phyloP scores from a whole-genome alignment of 1,139 yeast species.

The Ashbya aceris region DNA sequence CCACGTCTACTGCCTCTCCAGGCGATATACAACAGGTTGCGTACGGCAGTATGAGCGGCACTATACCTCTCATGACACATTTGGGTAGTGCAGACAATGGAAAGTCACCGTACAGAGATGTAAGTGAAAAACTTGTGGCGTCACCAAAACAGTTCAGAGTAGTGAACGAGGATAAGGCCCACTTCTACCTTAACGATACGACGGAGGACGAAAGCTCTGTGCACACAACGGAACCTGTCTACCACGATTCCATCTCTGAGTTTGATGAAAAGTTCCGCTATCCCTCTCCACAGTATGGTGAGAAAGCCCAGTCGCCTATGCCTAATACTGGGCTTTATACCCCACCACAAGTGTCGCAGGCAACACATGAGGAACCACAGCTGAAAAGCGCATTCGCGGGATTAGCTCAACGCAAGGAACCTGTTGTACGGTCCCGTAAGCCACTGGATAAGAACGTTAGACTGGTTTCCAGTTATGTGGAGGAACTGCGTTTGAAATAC shows the following conservation, averaged over 20 bases:
- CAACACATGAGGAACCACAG: neutral
- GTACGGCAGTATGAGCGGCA: slow-evolving; percentile 8
- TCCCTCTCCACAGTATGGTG: neutral
- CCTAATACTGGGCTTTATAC: neutral
- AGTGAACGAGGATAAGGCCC: slow-evolving; percentile 26
- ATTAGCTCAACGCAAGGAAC: neutral
- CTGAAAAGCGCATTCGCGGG: too few relatives aligned
- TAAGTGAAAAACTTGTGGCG: neutral
- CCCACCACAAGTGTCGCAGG: neutral
- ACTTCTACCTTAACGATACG: slow-evolving; percentile 19
- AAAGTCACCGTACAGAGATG: neutral
- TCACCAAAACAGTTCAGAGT: slow-evolving; percentile 21
- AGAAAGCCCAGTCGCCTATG: neutral
- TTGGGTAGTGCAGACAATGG: neutral
- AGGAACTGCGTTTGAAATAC: slow-evolving; percentile 27
- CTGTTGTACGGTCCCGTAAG: neutral
- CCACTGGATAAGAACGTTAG: slow-evolving; percentile 20
- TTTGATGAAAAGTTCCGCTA: neutral
- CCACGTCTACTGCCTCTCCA: slow-evolving; percentile 16
- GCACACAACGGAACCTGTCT: neutral
- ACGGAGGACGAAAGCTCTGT: slow-evolving; percentile 7
- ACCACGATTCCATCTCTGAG: neutral
- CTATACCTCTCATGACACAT: slow-evolving; percentile 6
- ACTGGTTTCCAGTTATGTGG: slow-evolving; percentile 29
- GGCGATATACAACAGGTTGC: slow-evolving; percentile 15